phyloP scores from a whole-genome alignment of 2,329 filamentous ascomycete species.

The Penicillium sp. region DNA sequence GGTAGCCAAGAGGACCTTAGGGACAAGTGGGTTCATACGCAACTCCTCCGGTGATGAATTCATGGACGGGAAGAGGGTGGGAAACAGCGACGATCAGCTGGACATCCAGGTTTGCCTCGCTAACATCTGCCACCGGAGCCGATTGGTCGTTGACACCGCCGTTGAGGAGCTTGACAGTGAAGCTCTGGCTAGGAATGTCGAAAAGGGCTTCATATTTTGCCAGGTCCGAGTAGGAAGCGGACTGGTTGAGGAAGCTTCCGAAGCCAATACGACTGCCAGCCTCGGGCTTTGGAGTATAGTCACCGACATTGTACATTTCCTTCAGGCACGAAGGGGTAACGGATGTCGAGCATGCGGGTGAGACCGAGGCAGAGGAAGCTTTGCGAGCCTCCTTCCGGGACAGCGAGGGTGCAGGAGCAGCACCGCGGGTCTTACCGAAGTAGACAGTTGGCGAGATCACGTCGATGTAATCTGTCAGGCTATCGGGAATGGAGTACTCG shows the following conservation, averaged over 20 bases:
- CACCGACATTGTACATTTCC: conserved; percentile 50
- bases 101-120: conserved; percentile 61
- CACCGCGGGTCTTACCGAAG: conserved; percentile 42
- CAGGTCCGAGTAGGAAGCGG: conserved; percentile 49
- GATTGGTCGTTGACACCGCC: conserved; percentile 44
- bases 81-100: conserved; percentile 57
- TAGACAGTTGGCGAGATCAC: conserved; percentile 54
- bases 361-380: conserved; percentile 22
- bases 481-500: conserved; percentile 42
- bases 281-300: conserved; percentile 46
- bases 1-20: too few relatives aligned
- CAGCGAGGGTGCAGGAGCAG: background rate
- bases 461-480: conserved; percentile 42
- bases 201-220: conserved; percentile 41
- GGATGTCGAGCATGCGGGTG: conserved; percentile 25
- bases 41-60: conserved; percentile 57
- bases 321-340: conserved; percentile 52
- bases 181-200: conserved; percentile 41
- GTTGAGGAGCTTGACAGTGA: conserved; percentile 37
- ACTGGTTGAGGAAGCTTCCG: conserved; percentile 53
- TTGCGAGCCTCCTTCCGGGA: conserved; percentile 2
- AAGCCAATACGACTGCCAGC: conserved; percentile 53
- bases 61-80: conserved; percentile 54
- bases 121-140: conserved; percentile 38
- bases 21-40: conserved; percentile 29